Base-by-base conservation (phyloP, 441 rosid species). In the Corymbia citriodora region DNA sequence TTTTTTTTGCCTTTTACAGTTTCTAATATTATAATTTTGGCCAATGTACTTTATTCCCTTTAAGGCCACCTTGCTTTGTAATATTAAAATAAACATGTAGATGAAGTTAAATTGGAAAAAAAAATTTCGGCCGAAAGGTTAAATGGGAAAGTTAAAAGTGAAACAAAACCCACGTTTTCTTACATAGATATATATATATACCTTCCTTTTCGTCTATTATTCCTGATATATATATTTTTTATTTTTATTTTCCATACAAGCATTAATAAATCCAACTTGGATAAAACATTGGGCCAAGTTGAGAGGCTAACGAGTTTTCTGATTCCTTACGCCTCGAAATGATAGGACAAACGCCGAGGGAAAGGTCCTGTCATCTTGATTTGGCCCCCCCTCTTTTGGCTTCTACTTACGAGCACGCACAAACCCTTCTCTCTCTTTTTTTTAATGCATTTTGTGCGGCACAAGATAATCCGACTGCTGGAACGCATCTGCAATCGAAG, bases 221-320 rank as follows among this genome's bases (percentile, higher is more conserved):
- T 63, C 72, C 17, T 7, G 72, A 29, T 59, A 23, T 10, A 4
- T 57, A 7, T 19, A 1, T 55, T 13, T 6, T 25, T n/a, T 19
- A 1, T 55, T 19, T 9, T 21, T 33, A 33, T 12, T 27, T 2
- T 6, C 15, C 0, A 29, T 14, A 0, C 3, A 63, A 63, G 18
- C 18, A 13, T 63, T 63, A 63, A 63, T 14, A 63, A 63, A 63
- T 63, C 70, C 33, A 63, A 63, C 33, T 29, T 29, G 18, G 70
- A 63, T 63, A 29, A 29, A 29, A 16, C 72, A 63, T 29, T 29
- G 72, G 72, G 33, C 72, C 72, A 14, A 63, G 72, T 29, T 29
- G 72, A 14, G 72, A 63, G 72, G 72, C 10, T 16, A 36, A 29
- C 29, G 7, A 31, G 72, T 63, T 63, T 63, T 63, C 33, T 16